phyloP scores from a whole-genome alignment of 352 stramenopile genomes.

The Achlya hypogyna region DNA sequence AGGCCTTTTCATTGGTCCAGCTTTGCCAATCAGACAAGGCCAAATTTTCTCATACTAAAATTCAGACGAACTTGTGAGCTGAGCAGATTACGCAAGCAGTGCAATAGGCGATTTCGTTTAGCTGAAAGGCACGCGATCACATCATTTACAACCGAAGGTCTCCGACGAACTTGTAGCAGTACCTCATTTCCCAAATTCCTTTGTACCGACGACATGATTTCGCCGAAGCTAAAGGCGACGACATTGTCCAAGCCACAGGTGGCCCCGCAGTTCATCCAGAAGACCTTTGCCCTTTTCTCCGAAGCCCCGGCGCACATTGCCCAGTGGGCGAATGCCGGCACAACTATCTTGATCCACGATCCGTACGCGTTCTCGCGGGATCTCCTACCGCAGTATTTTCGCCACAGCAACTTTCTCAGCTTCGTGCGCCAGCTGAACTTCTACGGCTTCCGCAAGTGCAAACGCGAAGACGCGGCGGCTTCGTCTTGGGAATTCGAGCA shows the following conservation, averaged over 20 bases:
- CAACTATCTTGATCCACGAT: conserved; percentile 20
- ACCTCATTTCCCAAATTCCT: not conserved
- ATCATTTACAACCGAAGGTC: not conserved
- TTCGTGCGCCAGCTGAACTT: conserved; percentile 30
- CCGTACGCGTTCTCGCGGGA: conserved; percentile 17
- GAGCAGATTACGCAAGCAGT: not conserved
- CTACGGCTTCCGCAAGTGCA: conserved; percentile 28
- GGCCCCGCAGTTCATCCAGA: conserved; percentile 9
- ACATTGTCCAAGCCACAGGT: not conserved
- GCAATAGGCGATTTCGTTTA: not conserved
- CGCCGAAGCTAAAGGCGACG: not conserved
- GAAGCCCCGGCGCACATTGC: conserved; percentile 8
- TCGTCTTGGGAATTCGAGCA: conserved; percentile 80
- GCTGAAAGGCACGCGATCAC: not conserved
- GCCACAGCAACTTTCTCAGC: conserved; percentile 19
- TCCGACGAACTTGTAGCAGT: not conserved
- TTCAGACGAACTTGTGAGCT: not conserved
- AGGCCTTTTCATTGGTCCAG: not conserved
- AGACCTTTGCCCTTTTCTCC: not conserved
- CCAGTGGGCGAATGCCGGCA: conserved; percentile 22
- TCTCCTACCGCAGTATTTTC: conserved; percentile 25
- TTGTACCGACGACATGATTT: not conserved
- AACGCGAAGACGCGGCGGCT: not conserved
- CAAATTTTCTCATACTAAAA: not conserved
- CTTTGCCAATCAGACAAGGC: not conserved